A percentile compares a stretch with the other conserved stretches of the same genome.
phyloP scores from a whole-genome alignment of 2,329 filamentous ascomycete genomes.

The Pseudocercospora vitis region DNA sequence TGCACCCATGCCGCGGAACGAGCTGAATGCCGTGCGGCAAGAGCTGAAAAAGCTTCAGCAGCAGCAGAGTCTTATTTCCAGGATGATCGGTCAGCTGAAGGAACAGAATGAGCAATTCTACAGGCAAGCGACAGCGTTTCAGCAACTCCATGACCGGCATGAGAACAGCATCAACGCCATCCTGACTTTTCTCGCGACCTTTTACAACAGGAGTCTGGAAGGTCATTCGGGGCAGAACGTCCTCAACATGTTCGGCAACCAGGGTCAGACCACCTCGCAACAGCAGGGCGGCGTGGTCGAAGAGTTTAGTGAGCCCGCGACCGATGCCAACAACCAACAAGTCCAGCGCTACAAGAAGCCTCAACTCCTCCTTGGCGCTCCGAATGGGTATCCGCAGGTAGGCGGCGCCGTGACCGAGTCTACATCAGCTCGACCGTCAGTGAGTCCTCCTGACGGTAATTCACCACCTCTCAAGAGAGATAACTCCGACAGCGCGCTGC shows the following conservation, averaged over 20 bases:
- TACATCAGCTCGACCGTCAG: constrained; percentile 30
- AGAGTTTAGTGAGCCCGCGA: constrained; percentile 51
- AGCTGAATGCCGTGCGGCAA: constrained; percentile 72
- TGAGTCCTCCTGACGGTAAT: constrained; percentile 29
- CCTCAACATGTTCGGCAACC: constrained; percentile 75
- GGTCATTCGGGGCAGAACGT: constrained; percentile 77
- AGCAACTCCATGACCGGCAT: constrained; percentile 90
- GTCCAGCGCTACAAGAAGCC: constrained; percentile 35
- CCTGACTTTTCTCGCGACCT: constrained; percentile 90
- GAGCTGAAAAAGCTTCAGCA: constrained; percentile 80
- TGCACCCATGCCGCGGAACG: constrained; percentile 63
- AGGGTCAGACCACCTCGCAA: constrained; percentile 34
- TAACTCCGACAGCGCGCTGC: constrained; percentile 22
- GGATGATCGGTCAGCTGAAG: constrained; percentile 75
- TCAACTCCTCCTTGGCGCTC: constrained; percentile 34
- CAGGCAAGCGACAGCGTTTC: constrained; percentile 83
- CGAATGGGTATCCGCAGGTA: constrained; percentile 4
- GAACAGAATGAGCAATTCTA: constrained; percentile 86
- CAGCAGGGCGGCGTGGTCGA: constrained; percentile 62
- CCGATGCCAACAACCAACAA: constrained; percentile 33
- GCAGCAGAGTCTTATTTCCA: constrained; percentile 82
- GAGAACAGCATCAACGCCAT: constrained; percentile 99
- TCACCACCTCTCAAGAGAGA: constrained; percentile 22
- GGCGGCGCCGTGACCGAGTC: constrained; percentile 27
- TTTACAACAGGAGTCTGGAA: constrained; percentile 91